Conservation (phyloP, 23 red algal genomes). For the Gracilaria vermiculophylla region DNA sequence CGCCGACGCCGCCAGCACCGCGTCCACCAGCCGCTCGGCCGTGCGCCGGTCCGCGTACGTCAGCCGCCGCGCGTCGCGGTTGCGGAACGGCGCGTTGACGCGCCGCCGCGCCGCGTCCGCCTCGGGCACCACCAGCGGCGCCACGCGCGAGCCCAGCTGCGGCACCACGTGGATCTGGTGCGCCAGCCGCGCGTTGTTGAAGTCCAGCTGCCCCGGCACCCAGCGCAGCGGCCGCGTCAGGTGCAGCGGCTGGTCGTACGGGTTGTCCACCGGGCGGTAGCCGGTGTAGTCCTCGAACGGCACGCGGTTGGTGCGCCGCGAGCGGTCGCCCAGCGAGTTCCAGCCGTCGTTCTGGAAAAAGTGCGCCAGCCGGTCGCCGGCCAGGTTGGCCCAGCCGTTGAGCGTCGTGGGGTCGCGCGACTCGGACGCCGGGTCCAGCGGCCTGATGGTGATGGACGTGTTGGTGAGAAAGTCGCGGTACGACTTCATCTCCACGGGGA, state of each 20-base stretch:
- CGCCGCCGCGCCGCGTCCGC: not conserved
- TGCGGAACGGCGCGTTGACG: not conserved
- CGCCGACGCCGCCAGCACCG: not conserved
- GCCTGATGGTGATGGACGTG: not conserved
- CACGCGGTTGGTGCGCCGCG: not conserved
- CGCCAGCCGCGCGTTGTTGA: not conserved
- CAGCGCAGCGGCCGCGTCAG: slow-evolving; percentile 29
- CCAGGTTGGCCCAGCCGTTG: slow-evolving; percentile 31
- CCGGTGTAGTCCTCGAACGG: slow-evolving; percentile 28
- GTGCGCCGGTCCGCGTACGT: not conserved
- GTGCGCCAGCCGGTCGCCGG: not conserved
- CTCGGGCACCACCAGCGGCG: not conserved
- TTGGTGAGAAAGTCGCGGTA: slow-evolving; percentile 15
- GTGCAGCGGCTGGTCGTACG: not conserved
- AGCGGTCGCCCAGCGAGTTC: slow-evolving; percentile 47
- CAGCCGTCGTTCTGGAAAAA: slow-evolving; percentile 52
- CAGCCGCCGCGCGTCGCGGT: not conserved
- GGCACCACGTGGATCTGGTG: slow-evolving; percentile 48
- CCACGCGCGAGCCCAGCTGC: not conserved
- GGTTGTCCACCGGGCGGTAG: slow-evolving; percentile 25
- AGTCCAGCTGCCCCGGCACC: slow-evolving; percentile 14
- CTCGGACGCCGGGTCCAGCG: not conserved
- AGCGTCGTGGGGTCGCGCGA: slow-evolving; percentile 15
- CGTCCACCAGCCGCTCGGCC: not conserved
- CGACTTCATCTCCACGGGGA: not conserved